These are phyloP conservation scores for Gamarada debralockiae DNA, from an alignment of 495 filamentous ascomycete genomes.

Conservation along the genomic window DNA sequence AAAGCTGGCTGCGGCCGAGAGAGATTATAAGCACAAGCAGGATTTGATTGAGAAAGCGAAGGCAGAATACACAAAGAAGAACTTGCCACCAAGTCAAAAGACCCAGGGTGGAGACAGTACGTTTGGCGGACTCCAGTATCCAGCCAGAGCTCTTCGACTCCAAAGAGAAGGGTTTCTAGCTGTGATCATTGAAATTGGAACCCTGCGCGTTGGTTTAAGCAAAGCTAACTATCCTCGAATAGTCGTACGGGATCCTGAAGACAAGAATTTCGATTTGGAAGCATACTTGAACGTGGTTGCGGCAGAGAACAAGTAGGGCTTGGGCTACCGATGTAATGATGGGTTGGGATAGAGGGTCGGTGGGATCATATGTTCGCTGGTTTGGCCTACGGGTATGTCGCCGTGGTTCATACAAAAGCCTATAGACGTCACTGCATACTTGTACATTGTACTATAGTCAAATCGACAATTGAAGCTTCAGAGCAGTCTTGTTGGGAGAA, in stretches of 20 bases:
- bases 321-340: conserved; percentile 17
- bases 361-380: conserved; percentile 1
- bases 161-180: too few species aligned
- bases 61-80: conserved; percentile 78
- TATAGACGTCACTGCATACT: conserved; percentile 26
- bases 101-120: conserved; percentile 35
- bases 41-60: conserved; percentile 86
- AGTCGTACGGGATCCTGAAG: conserved; percentile 82
- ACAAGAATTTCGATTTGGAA: conserved; percentile 88
- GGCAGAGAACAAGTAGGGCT: conserved; percentile 43
- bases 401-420: conserved; percentile 24
- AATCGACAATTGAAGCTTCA: background rate
- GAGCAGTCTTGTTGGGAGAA: background rate
- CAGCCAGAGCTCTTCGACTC: background rate
- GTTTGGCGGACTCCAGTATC: conserved; percentile 1
- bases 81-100: conserved; percentile 36
- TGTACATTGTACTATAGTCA: conserved; percentile 31
- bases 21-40: conserved; percentile 84
- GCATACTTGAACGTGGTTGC: conserved; percentile 67
- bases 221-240: too few species aligned
- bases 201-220: too few species aligned
- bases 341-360: conserved; percentile 17
- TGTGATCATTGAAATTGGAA: too few species aligned
- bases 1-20: conserved; percentile 61
- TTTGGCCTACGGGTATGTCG: conserved; percentile 13